These are phyloP conservation scores for Purpureocillium takamizusanense DNA, from an alignment of 2,329 filamentous ascomycete genomes.

Conservation along the genomic window DNA sequence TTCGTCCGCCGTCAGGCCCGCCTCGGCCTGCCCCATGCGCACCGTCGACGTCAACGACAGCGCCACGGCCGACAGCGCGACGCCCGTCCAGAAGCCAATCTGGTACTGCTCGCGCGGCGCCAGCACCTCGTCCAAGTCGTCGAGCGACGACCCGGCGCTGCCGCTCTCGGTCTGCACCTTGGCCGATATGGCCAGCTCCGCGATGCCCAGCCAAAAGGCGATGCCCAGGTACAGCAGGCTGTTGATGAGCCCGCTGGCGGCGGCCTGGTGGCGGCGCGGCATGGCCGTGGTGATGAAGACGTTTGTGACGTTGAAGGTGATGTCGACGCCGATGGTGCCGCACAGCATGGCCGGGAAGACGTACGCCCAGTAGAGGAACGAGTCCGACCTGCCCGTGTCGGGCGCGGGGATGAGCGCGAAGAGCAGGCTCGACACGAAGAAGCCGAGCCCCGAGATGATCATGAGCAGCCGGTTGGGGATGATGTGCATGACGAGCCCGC, in stretches of 20 bases:
- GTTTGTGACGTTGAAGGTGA: constrained; percentile 66
- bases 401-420: constrained; percentile 61
- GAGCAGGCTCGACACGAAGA: constrained; percentile 47
- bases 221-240: constrained; percentile 63
- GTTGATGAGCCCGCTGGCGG: constrained; percentile 65
- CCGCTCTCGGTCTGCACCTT: constrained; percentile 21
- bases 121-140: constrained; percentile 8
- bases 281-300: constrained; percentile 70
- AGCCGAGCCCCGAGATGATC: constrained; percentile 51
- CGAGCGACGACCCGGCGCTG: too few relatives aligned
- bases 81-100: constrained; percentile 58
- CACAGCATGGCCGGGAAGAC: constrained; percentile 63
- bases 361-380: constrained; percentile 56
- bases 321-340: constrained; percentile 64
- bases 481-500: constrained; percentile 59
- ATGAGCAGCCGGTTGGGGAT: constrained; percentile 55
- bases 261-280: constrained; percentile 56
- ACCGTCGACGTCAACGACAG: constrained; percentile 48
- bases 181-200: constrained; percentile 52
- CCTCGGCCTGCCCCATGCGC: constrained; percentile 43
- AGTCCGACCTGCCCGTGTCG: constrained; percentile 17
- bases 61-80: constrained; percentile 42
- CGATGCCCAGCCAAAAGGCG: constrained; percentile 61
- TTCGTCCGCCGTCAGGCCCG: constrained; percentile 50
- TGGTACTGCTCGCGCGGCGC: constrained; percentile 47